Base-by-base conservation (phyloP, 2,329 filamentous ascomycete species). In the Sphaerulina vaccinii region DNA sequence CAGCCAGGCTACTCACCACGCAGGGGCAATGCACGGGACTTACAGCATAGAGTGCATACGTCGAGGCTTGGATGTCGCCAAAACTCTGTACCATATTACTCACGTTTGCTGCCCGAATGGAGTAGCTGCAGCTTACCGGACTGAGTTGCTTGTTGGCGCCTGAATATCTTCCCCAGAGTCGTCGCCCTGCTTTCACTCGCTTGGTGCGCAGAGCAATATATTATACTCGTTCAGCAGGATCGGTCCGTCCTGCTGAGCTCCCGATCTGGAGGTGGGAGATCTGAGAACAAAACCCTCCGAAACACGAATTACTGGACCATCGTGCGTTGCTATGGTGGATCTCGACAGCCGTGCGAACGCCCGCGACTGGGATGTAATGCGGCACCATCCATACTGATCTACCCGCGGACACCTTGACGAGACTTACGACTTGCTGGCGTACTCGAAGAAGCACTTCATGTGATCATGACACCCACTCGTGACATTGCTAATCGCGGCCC, bases 231-330 rank as follows among this genome's bases (percentile, higher is more conserved):
- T 41, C 42, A 39, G 41, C 43, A 51, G 58, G 53, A 32, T 52
- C 58, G 58, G 56, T 45, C 52, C 55, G 57, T 44, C 4, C 16
- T 45, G 40, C 33, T 50, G 51, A 32, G 35, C 41, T 24, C 55
- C 46, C 55, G 55, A 58, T 58, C 53, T 56, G 53, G 52, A 35
- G 22, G 42, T 37, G 24, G 40, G 39, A 56, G 53, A 60, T 56
- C 48, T 58, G 19, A 43, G 37, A 38, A 49, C 40, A 48, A 53
- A 52, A 38, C 40, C 27, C 56, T 53, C 56, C 56, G 56, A 57
- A 51, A 42, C 42, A 46, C 41, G 43, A 38, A 29, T 42, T 33
- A 36, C 46, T 33, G 43, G 36, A 39, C 22, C 47, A 49, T 46
- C 44, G 36, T 36, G 39, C 49, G 48, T 46, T 44, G 32, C 33